phyloP scores from a whole-genome alignment of 441 rosid species.

The Syzygium malaccense region DNA sequence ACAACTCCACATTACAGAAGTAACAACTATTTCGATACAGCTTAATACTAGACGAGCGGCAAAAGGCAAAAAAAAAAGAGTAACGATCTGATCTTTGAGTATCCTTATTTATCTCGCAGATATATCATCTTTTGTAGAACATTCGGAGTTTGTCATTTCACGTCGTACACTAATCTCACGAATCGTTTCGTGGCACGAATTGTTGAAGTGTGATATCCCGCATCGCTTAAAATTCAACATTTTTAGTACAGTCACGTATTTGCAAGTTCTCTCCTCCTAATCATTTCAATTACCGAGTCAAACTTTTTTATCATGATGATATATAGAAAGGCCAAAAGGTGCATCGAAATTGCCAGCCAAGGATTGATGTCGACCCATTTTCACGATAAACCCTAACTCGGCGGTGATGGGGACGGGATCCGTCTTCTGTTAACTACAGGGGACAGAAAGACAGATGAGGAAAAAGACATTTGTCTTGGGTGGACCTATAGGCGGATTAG shows the following conservation, averaged over 20 bases:
- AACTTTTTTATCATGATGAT: background rate
- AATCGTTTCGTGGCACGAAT: background rate
- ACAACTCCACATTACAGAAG: background rate
- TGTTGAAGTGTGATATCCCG: background rate
- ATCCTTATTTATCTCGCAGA: background rate
- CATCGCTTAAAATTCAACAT: background rate
- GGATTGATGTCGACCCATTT: background rate
- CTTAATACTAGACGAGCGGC: background rate
- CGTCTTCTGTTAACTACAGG: background rate
- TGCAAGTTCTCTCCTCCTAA: fast-evolving
- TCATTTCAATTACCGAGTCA: background rate
- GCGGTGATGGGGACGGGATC: background rate
- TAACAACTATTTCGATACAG: background rate
- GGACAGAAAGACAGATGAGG: background rate
- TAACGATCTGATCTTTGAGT: fast-evolving
- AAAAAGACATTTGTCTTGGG: background rate
- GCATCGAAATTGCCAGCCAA: background rate
- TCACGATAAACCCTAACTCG: background rate
- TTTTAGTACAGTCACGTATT: background rate
- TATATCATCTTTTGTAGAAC: background rate
- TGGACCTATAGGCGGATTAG: background rate
- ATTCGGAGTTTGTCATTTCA: background rate
- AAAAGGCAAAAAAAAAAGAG: background rate
- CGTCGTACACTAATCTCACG: background rate
- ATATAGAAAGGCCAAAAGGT: too few species aligned